A percentile compares a stretch with the other conserved stretches of the same genome.
phyloP scores from a whole-genome alignment of 148 eudicot genomes.

The Rhododendron henanense region DNA sequence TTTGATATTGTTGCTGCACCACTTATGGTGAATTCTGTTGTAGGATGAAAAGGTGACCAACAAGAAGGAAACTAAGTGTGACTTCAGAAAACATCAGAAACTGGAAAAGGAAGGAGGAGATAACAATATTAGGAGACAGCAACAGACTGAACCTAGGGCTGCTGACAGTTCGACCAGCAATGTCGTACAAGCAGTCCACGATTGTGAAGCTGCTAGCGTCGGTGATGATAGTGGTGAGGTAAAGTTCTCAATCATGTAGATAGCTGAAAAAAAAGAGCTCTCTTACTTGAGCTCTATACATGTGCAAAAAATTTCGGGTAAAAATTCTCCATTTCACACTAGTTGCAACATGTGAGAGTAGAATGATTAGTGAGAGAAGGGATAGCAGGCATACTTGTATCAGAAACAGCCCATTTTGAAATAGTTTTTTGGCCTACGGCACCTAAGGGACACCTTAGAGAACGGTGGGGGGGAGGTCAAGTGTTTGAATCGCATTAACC shows the following conservation, averaged over 20 bases:
- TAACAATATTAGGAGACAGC: slow-evolving; percentile 20
- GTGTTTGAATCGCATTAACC: neutral
- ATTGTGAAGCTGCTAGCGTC: slow-evolving; percentile 25
- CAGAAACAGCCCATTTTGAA: neutral
- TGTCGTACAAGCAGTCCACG: slow-evolving; percentile 19
- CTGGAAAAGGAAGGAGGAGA: slow-evolving; percentile 22
- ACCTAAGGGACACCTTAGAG: neutral
- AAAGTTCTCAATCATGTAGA: neutral
- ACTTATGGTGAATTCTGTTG: slow-evolving; percentile 14
- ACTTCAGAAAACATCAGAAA: slow-evolving; percentile 22
- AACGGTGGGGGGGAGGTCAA: neutral
- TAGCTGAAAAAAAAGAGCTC: neutral
- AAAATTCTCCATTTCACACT: neutral
- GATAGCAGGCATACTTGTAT: neutral
- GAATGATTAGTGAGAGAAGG: neutral
- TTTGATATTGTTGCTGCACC: slow-evolving; percentile 12
- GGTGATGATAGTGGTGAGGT: slow-evolving; percentile 43
- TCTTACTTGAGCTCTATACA: neutral
- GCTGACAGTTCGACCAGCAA: slow-evolving; percentile 21
- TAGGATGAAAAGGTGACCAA: slow-evolving; percentile 39
- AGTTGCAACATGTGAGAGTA: neutral
- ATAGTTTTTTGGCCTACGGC: neutral
- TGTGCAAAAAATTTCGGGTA: neutral
- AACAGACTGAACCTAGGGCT: slow-evolving; percentile 18
- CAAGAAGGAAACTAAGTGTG: slow-evolving; percentile 26